Conservation (phyloP, 2,329 filamentous ascomycete genomes). For the Lasiodiplodia gonubiensis region DNA sequence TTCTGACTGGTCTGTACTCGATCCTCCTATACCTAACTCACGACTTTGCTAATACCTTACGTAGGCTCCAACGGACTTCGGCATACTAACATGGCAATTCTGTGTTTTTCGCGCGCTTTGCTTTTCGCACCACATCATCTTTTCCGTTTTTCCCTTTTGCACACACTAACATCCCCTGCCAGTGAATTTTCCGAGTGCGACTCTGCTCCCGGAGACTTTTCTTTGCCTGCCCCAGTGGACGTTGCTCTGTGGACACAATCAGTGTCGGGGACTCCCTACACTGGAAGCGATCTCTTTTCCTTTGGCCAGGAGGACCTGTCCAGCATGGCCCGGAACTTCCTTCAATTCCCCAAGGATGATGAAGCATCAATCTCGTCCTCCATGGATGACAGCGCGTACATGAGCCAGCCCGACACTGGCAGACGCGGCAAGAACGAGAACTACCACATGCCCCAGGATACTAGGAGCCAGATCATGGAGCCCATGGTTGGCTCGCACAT, state of each 20-base stretch:
- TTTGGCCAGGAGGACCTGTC: slow-evolving; percentile 40
- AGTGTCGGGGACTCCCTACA: slow-evolving; percentile 42
- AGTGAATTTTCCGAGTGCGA: slow-evolving; percentile 49
- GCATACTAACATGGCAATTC: slow-evolving; percentile 45
- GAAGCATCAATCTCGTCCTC: slow-evolving; percentile 46
- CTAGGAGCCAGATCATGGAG: slow-evolving; percentile 38
- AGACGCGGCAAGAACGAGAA: slow-evolving; percentile 35
- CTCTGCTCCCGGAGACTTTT: slow-evolving; percentile 38
- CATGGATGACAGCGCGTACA: slow-evolving; percentile 50
- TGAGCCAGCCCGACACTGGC: slow-evolving; percentile 47
- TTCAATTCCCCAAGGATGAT: slow-evolving; percentile 45
- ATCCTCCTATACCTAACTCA: neutral
- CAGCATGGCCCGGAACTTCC: slow-evolving; percentile 40
- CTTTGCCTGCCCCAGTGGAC: slow-evolving; percentile 42
- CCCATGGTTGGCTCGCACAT: slow-evolving; percentile 41
- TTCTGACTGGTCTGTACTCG: slow-evolving; percentile 19
- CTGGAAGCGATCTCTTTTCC: slow-evolving; percentile 43
- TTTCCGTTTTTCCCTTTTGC: slow-evolving; percentile 10
- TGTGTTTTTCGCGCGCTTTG: slow-evolving; percentile 31
- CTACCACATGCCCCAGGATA: slow-evolving; percentile 38
- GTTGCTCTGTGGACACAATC: slow-evolving; percentile 51
- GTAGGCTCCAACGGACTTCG: neutral
- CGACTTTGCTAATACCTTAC: neutral
- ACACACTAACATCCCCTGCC: slow-evolving; percentile 44
- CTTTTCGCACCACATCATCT: slow-evolving; percentile 30